These are phyloP conservation scores for Podosphaera xanthii DNA, from an alignment of 2,329 filamentous ascomycete species.

Conservation along the genomic window DNA sequence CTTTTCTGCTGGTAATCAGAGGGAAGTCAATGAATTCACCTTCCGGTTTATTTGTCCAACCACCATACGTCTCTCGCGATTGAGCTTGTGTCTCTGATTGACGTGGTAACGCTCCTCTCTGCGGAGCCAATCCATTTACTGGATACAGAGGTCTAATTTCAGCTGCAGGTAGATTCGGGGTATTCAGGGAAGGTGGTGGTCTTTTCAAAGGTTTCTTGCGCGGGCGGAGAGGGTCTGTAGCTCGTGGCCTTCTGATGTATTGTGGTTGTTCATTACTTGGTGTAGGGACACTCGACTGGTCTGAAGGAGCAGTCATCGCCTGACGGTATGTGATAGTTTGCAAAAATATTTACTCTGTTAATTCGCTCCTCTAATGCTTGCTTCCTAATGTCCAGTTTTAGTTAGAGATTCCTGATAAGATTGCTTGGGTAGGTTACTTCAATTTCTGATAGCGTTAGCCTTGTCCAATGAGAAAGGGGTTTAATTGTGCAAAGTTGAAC, in stretches of 20 bases:
- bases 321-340: conserved; percentile 3
- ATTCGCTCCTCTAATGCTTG: too few species aligned
- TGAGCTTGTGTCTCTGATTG: background rate
- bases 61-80: conserved; percentile 15
- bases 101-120: background rate
- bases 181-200: background rate
- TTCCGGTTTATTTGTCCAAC: conserved; percentile 32
- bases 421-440: too few species aligned
- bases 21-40: conserved; percentile 32
- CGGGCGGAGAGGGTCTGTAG: conserved; percentile 39
- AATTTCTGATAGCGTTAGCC: too few species aligned
- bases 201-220: conserved; percentile 24
- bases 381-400: too few species aligned
- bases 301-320: conserved; percentile 18
- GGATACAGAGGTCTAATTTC: conserved; percentile 1
- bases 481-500: background rate
- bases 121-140: conserved; percentile 1
- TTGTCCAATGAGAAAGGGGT: too few species aligned
- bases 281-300: conserved; percentile 23
- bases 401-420: too few species aligned
- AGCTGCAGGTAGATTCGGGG: background rate
- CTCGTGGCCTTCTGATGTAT: conserved; percentile 25
- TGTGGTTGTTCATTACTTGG: conserved; percentile 24
- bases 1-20: conserved; percentile 63
- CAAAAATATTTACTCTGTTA: too few species aligned